Percentiles rank a stretch among this genome's conserved stretches.
These are phyloP conservation scores for Malus hybrid DNA, from an alignment of 331 rosid species.

Conservation along the genomic window DNA sequence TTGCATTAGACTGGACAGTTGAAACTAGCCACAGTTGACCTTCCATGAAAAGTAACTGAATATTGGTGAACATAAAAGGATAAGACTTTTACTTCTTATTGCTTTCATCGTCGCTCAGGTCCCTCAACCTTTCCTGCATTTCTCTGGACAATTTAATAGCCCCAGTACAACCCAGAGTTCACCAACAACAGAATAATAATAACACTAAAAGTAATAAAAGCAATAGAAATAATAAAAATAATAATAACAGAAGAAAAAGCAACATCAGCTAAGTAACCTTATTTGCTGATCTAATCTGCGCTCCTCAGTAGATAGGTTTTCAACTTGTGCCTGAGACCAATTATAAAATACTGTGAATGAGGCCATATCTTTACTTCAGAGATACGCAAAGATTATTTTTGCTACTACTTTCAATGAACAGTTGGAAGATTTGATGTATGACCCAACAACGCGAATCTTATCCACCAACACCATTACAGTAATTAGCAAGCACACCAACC, in stretches of 20 bases:
- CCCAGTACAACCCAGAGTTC: constrained; percentile 15
- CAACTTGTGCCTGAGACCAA: constrained; percentile 71
- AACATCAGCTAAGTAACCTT: constrained; percentile 47
- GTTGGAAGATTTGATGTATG: neutral
- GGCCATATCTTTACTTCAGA: constrained; percentile 1
- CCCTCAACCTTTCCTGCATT: constrained; percentile 83
- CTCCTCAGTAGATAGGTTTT: constrained; percentile 69
- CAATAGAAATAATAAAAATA: neutral
- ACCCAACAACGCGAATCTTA: neutral
- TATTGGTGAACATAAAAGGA: constrained; percentile 12
- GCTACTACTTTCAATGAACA: neutral
- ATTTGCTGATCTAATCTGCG: constrained; percentile 66
- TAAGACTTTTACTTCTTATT: constrained; percentile 57
- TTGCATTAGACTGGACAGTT: neutral
- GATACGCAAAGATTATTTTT: neutral
- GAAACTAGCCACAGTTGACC: neutral
- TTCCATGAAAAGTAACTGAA: constrained; percentile 6
- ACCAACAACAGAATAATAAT: neutral
- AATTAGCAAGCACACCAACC: neutral
- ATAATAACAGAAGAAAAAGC: neutral
- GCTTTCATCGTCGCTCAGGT: constrained; percentile 86
- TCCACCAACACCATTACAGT: neutral
- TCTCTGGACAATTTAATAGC: constrained; percentile 51
- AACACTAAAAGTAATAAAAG: constrained; percentile 1
- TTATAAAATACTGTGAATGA: constrained; percentile 4